Percentiles rank a stretch among this genome's conserved stretches.
phyloP scores from a whole-genome alignment of 345 rosid species.

The Arabidopsis thaliana region DNA sequence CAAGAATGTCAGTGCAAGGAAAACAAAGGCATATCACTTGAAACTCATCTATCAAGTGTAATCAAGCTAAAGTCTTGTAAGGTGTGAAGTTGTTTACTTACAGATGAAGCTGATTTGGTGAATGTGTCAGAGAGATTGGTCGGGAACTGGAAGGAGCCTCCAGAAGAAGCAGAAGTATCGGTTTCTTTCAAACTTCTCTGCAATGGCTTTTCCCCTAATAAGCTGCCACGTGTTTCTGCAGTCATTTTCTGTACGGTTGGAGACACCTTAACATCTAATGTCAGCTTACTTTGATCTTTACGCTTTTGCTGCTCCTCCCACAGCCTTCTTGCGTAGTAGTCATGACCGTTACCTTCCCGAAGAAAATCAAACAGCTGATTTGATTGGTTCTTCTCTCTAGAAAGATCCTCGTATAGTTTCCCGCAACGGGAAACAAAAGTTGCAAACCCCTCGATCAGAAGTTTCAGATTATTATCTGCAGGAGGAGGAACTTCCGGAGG shows the following conservation, averaged over 20 bases:
- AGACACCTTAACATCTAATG: conserved; percentile 60
- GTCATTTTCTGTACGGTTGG: conserved; percentile 66
- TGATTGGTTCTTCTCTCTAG: conserved; percentile 86
- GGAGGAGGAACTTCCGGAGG: conserved; percentile 85
- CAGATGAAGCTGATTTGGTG: conserved; percentile 69
- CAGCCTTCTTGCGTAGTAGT: conserved; percentile 77
- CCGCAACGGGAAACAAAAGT: conserved; percentile 95
- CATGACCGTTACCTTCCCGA: conserved; percentile 80
- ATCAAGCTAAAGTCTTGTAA: background rate
- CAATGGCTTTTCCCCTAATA: conserved; percentile 89
- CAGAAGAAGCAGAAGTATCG: conserved; percentile 52
- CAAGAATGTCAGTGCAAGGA: conserved; percentile 17
- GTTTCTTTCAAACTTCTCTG: conserved; percentile 66
- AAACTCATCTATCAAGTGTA: conserved; percentile 22
- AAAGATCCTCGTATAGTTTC: conserved; percentile 92
- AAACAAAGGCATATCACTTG: conserved; percentile 28
- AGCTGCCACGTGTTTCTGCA: conserved; percentile 84
- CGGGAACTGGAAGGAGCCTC: conserved; percentile 59
- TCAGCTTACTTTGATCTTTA: conserved; percentile 56
- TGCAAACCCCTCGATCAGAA: conserved; percentile 91
- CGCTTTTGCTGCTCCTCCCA: conserved; percentile 90
- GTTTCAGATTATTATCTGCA: conserved; percentile 67
- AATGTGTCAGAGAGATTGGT: conserved; percentile 86
- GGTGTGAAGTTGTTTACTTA: conserved; percentile 52
- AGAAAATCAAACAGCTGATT: conserved; percentile 92